These are phyloP conservation scores for Lasiodiplodia gonubiensis DNA, from an alignment of 2,329 filamentous ascomycete genomes.

Conservation along the genomic window DNA sequence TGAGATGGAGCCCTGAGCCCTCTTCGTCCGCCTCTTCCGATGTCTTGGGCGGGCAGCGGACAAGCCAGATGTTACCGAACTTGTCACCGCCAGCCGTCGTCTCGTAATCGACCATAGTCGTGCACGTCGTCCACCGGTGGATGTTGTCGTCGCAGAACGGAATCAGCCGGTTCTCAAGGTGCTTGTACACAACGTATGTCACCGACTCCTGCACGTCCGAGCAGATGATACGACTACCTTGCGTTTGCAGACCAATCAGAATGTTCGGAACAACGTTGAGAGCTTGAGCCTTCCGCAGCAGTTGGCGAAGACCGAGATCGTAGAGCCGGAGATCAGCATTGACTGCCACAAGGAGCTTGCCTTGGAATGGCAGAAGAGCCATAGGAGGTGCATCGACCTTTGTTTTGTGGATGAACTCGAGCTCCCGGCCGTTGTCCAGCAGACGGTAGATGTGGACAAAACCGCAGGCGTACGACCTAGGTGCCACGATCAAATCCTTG, in stretches of 20 bases:
- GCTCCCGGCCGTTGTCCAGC: constrained; percentile 80
- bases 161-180: constrained; percentile 86
- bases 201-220: constrained; percentile 93
- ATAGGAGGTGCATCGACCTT: constrained; percentile 87
- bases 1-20: constrained; percentile 85
- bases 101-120: constrained; percentile 96
- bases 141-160: constrained; percentile 92
- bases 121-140: constrained; percentile 87
- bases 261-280: constrained; percentile 73
- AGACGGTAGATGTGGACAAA: constrained; percentile 94
- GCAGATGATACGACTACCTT: constrained; percentile 88
- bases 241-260: constrained; percentile 88
- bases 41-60: constrained; percentile 83
- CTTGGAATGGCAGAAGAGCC: constrained; percentile 92
- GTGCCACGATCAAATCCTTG: constrained; percentile 83
- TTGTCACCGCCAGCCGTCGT: constrained; percentile 94
- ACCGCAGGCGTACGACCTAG: constrained; percentile 75
- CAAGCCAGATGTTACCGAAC: constrained; percentile 94
- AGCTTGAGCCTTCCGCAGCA: constrained; percentile 89
- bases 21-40: constrained; percentile 93
- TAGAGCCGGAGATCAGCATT: constrained; percentile 84
- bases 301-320: constrained; percentile 88
- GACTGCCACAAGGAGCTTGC: constrained; percentile 83
- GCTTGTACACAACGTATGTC: constrained; percentile 92
- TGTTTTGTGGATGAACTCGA: constrained; percentile 97